Evolutionary conservation across 345 rosid genomes (phyloP), one percentile per base, ranked within the genome.

Genomic region (Carallia pectinifolia): DNA sequence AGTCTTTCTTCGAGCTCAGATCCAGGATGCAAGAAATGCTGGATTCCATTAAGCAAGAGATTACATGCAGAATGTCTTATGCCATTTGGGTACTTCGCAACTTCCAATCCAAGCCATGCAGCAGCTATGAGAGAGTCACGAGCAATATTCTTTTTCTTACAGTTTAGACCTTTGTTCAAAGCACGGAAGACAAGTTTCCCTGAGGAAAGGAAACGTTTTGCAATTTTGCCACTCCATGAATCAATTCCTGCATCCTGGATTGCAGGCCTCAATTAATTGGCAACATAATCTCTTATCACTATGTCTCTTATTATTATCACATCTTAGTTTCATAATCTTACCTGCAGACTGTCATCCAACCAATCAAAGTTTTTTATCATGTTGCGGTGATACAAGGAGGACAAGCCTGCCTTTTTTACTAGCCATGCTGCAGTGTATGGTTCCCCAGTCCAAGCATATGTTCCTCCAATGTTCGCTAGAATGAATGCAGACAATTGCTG

Each of bases 381-480:
- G 73, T 88, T 94, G 78, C 84, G 83, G 69, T 87, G 91, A 68
- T 70, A 33, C 61, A 75, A 38, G 1, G 96, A 91, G 68, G 66
- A 80, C 62, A 89, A 69, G n/a, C 97, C 97, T 15, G 90, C 93
- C 83, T 86, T 94, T 82, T 85, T 94, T 39, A 94, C 85, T 16
- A 94, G 76, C 94, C 94, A 94, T 38, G 96, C 93, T 47, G 86
- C 69, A 6, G 97, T 94, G 75, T 88, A 91, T 56, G 97, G 77
- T 38, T 94, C 95, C 71, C 97, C 98, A 44, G 84, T 81, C 97
- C 96, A 89, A 58, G 93, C 69, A 81, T 86, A 94, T 52, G 96
- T 94, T 67, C 97, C 97, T 44, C 98, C 98, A 4, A 94, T 76
- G 74, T 94, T 89, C 19, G 97, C 86, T 47, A 91, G 78, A 64